These are phyloP conservation scores for Talaromyces wortmannii DNA, from an alignment of 495 filamentous ascomycete species.

Conservation along the genomic window DNA sequence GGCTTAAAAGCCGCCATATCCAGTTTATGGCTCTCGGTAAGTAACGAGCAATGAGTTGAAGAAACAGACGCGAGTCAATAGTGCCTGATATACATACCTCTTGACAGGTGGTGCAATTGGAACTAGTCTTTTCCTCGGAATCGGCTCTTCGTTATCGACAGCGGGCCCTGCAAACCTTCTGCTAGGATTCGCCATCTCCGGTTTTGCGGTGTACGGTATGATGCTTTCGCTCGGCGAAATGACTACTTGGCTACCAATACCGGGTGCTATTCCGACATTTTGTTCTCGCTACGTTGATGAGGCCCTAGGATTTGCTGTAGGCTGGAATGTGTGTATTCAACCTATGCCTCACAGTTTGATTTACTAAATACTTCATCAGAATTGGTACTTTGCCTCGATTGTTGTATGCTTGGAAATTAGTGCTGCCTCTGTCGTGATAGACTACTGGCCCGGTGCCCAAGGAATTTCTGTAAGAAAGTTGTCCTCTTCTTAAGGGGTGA, in stretches of 20 bases:
- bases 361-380: constrained; percentile 11
- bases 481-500: neutral
- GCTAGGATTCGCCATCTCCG: constrained; percentile 62
- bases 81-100: neutral
- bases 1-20: constrained; percentile 55
- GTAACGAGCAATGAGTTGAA: neutral
- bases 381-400: constrained; percentile 45
- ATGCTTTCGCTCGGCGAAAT: constrained; percentile 58
- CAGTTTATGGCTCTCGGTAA: constrained; percentile 53
- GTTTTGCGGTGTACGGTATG: constrained; percentile 48
- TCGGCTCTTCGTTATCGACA: constrained; percentile 51
- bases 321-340: constrained; percentile 47
- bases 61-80: neutral
- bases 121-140: constrained; percentile 69
- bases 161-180: constrained; percentile 63
- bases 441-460: constrained; percentile 59
- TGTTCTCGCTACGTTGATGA: constrained; percentile 62
- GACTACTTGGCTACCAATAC: constrained; percentile 68
- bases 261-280: constrained; percentile 65
- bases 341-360: constrained; percentile 8
- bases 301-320: constrained; percentile 65
- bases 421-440: constrained; percentile 59
- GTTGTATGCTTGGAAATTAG: constrained; percentile 62
- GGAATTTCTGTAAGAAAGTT: constrained; percentile 29
- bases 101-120: constrained; percentile 60